phyloP scores from a whole-genome alignment of 2,329 filamentous ascomycete species.

The Botrytis elliptica region DNA sequence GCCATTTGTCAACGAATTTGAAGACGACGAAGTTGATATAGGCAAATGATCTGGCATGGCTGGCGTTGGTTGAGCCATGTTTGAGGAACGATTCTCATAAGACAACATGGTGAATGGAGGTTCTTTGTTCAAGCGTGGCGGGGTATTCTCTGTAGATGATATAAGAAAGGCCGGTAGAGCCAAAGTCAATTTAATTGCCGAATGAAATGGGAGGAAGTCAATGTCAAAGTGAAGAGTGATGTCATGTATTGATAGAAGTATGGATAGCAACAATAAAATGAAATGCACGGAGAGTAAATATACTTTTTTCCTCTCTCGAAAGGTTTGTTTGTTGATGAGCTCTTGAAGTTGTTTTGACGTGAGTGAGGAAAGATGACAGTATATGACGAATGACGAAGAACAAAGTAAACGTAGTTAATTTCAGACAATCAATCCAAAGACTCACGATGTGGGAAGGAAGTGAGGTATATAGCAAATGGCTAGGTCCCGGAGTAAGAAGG shows the following conservation, averaged over 20 bases:
- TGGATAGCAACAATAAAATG: background rate
- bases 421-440: background rate
- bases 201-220: background rate
- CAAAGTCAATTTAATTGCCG: background rate
- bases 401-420: background rate
- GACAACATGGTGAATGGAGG: constrained; percentile 33
- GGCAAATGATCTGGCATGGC: constrained; percentile 34
- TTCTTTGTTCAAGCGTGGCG: background rate
- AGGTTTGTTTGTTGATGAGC: background rate
- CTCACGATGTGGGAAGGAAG: background rate
- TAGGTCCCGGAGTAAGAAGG: background rate
- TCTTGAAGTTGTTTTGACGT: background rate
- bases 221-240: constrained; percentile 4
- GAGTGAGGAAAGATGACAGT: background rate
- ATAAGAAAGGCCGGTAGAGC: constrained; percentile 3
- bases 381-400: background rate
- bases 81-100: constrained; percentile 33
- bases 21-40: constrained; percentile 24
- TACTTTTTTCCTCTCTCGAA: background rate
- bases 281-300: background rate
- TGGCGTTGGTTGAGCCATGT: constrained; percentile 33
- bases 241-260: background rate
- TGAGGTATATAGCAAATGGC: background rate
- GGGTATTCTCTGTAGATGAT: background rate
- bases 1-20: constrained; percentile 28